phyloP scores from a whole-genome alignment of 106 monocot genomes.

The Posidonia australis region DNA sequence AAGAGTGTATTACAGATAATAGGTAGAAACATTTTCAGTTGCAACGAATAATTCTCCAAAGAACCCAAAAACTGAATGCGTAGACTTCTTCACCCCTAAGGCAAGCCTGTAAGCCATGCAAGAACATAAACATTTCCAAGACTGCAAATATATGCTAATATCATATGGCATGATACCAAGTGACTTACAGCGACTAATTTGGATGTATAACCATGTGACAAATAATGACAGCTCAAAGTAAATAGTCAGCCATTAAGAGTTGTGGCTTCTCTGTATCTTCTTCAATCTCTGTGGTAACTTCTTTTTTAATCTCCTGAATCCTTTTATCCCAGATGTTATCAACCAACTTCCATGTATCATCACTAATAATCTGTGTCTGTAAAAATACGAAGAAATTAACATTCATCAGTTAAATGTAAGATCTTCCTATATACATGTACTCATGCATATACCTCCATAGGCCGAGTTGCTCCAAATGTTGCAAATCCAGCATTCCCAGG shows the following conservation, averaged over 20 bases:
- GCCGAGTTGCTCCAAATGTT: constrained; percentile 75
- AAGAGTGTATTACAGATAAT: too few relatives aligned
- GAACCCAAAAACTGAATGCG: too few relatives aligned
- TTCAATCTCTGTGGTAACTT: constrained; percentile 44
- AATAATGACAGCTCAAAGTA: constrained; percentile 22
- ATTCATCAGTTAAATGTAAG: background rate
- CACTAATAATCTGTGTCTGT: constrained; percentile 72
- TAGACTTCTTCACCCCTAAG: too few relatives aligned
- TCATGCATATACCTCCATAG: constrained; percentile 40
- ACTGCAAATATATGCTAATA: too few relatives aligned
- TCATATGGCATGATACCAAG: too few relatives aligned
- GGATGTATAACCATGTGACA: too few relatives aligned
- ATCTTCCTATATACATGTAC: background rate
- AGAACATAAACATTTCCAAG: too few relatives aligned
- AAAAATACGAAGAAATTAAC: background rate
- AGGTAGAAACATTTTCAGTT: too few relatives aligned
- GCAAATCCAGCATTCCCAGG: constrained; percentile 73
- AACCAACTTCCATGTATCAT: constrained; percentile 75
- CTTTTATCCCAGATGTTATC: constrained; percentile 59
- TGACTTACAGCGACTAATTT: too few relatives aligned
- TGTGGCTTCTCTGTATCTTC: constrained; percentile 46
- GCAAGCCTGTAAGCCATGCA: too few relatives aligned
- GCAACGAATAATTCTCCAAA: too few relatives aligned
- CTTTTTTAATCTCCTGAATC: constrained; percentile 52
- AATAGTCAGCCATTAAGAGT: constrained; percentile 48